A percentile compares a stretch with the other conserved stretches of the same genome.
Conservation (phyloP, 2,329 filamentous ascomycete species). For the Orbilia brochopaga region DNA sequence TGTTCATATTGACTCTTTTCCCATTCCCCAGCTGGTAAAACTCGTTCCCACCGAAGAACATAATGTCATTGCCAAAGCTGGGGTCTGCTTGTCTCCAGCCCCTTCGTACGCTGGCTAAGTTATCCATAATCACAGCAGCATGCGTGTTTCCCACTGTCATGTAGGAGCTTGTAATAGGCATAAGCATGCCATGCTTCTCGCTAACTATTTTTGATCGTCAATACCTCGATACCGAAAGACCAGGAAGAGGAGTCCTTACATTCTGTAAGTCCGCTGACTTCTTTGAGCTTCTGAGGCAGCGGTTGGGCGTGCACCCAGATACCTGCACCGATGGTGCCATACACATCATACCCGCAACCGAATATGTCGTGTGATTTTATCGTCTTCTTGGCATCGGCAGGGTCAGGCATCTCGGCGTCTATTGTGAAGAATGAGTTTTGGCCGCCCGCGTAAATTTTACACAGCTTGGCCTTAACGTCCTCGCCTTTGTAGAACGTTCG, state of each 20-base stretch:
- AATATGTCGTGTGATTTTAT: constrained; percentile 72
- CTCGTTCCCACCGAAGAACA: constrained; percentile 97
- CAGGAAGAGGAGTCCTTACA: constrained; percentile 58
- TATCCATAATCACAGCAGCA: constrained; percentile 80
- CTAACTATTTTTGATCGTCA: constrained; percentile 61
- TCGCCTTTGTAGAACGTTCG: constrained; percentile 69
- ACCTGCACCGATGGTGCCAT: constrained; percentile 80
- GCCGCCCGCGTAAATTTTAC: constrained; percentile 81
- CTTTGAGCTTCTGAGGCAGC: constrained; percentile 78
- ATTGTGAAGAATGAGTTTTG: constrained; percentile 85
- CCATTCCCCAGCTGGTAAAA: constrained; percentile 91
- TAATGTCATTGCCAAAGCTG: constrained; percentile 84
- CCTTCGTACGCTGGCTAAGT: constrained; percentile 71
- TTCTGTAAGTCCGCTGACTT: constrained; percentile 81
- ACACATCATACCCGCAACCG: constrained; percentile 84
- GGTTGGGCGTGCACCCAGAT: constrained; percentile 87
- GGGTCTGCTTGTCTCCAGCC: constrained; percentile 69
- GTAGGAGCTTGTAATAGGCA: constrained; percentile 77
- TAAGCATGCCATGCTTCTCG: constrained; percentile 69
- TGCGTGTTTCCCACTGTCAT: constrained; percentile 81
- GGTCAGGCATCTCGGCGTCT: constrained; percentile 64
- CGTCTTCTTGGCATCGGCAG: constrained; percentile 6
- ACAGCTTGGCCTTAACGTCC: constrained; percentile 62
- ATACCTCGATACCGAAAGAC: background rate
- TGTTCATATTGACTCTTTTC: constrained; percentile 78